phyloP scores from a whole-genome alignment of 2,329 filamentous ascomycete genomes.

The Trichophyton benhamiae region DNA sequence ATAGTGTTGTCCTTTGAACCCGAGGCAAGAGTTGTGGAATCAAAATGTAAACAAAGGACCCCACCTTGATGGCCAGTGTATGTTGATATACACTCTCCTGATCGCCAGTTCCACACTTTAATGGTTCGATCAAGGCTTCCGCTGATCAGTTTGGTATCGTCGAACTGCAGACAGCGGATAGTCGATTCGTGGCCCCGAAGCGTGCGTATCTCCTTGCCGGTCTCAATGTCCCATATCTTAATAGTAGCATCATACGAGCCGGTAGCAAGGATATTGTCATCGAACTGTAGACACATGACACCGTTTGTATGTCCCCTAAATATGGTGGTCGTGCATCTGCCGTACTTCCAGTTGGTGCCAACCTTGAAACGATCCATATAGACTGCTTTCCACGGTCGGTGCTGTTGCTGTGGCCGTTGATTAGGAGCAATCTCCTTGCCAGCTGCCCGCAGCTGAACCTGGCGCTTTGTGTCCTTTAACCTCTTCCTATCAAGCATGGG shows the following conservation, averaged over 20 bases:
- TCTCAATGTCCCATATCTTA: slow-evolving; percentile 92
- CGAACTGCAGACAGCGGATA: slow-evolving; percentile 83
- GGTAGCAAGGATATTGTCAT: slow-evolving; percentile 81
- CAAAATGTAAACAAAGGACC: slow-evolving; percentile 79
- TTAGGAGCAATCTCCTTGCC: slow-evolving; percentile 4
- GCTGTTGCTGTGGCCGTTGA: slow-evolving; percentile 17
- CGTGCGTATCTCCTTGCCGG: slow-evolving; percentile 73
- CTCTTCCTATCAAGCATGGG: slow-evolving; percentile 81
- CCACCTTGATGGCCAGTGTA: slow-evolving; percentile 68
- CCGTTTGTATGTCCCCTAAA: slow-evolving; percentile 85
- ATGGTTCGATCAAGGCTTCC: slow-evolving; percentile 79
- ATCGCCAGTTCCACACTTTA: slow-evolving; percentile 94
- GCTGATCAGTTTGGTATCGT: slow-evolving; percentile 80
- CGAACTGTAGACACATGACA: slow-evolving; percentile 66
- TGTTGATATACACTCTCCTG: slow-evolving; percentile 72
- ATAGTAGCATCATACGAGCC: slow-evolving; percentile 92
- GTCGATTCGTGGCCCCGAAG: slow-evolving; percentile 69
- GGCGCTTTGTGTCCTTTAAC: slow-evolving; percentile 72
- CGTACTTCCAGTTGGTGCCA: slow-evolving; percentile 94
- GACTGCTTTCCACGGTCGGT: slow-evolving; percentile 85
- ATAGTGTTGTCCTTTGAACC: slow-evolving; percentile 82
- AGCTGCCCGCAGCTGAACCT: slow-evolving; percentile 53
- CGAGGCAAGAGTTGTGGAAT: slow-evolving; percentile 69
- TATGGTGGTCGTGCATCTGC: slow-evolving; percentile 69
- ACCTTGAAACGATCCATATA: slow-evolving; percentile 94